These are phyloP conservation scores for Sporodiniella umbellata DNA, from an alignment of 371 early-diverging fungal genomes.

Conservation along the genomic window DNA sequence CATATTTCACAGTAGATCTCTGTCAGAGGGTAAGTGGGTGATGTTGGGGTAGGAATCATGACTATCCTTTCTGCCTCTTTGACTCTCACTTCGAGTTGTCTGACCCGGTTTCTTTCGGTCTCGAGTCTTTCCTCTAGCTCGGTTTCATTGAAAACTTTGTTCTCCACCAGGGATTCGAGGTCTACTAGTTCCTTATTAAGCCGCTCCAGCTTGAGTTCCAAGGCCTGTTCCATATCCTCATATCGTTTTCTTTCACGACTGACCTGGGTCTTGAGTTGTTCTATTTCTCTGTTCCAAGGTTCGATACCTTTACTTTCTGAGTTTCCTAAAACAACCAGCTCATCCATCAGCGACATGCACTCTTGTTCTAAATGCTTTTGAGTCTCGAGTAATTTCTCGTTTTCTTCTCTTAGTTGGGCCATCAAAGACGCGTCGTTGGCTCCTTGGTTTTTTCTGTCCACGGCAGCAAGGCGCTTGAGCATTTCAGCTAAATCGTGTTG, in stretches of 20 bases:
- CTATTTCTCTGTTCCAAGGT: constrained; percentile 23
- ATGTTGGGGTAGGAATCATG: constrained; percentile 9
- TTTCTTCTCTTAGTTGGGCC: constrained; percentile 6
- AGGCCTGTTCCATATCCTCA: constrained; percentile 47
- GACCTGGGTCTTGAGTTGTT: constrained; percentile 48
- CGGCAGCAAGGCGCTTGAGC: constrained; percentile 8
- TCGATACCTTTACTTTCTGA: not conserved
- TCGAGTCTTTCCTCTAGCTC: constrained; percentile 62
- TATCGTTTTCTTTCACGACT: constrained; percentile 43
- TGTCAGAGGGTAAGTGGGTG: not conserved
- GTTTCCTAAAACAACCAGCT: constrained; percentile 40
- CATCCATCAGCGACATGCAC: constrained; percentile 68
- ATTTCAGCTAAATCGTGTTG: constrained; percentile 32
- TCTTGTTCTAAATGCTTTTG: constrained; percentile 66
- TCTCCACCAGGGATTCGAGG: constrained; percentile 68
- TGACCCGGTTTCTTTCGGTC: constrained; percentile 40
- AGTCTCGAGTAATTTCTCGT: constrained; percentile 26
- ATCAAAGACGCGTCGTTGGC: not conserved
- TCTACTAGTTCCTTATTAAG: constrained; percentile 65
- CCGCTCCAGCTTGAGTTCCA: constrained; percentile 51
- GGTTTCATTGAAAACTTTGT: constrained; percentile 65
- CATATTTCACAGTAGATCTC: constrained; percentile 58
- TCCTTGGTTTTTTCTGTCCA: constrained; percentile 5
- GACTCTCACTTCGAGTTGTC: constrained; percentile 27
- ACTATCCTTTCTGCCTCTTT: constrained; percentile 7